Base-by-base conservation (phyloP, 768 basidiomycete genomes). In the Lyophyllum atratum region DNA sequence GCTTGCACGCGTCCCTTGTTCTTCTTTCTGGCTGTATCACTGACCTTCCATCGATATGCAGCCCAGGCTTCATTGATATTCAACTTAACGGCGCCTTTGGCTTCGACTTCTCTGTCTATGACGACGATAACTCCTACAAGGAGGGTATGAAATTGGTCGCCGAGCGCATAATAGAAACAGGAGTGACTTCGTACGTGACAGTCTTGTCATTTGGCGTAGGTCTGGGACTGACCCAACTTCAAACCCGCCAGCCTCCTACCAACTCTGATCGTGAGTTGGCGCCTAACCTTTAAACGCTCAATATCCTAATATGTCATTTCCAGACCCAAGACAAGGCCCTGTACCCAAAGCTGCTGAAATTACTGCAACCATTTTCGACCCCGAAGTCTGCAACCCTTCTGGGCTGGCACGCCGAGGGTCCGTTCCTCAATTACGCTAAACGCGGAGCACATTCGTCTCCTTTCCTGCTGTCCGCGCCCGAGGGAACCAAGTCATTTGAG, bases 391-490 rank as follows among this genome's bases (percentile, higher is more conserved):
- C 93, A 0, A 86, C 83, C 31, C 70, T 93, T 3, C 81, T 95
- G 12, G 94, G 94, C 25, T 95, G 90, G 88, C 94, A 96, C 62
- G 90, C 83, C 25, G 94, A 96, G 72, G 94, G 94, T 0, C 93
- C 94, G 0, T 95, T 95, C 76, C 79, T 95, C 42, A 87, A 92
- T 53, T 73, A 84, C 39, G 80, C 80, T n/a, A 93, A 93, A 69
- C 85, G 89, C 43, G 94, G 94, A 2, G 92, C 90, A 2, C 94
- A 96, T 68, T 80, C 89, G 1, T 82, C 85, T 3, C 76, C 83
- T 3, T 85, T 84, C 71, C 83, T 92, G 28, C 69, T 83, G 24
- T 62, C 81, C 22, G 90, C 92, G 0, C 75, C 77, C 1, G 76
- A 83, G n/a, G 87, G 88, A 5, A 80, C 85, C 59, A 72, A 74